Conservation (phyloP, 208 protist genomes). For the Leptomonas pyrrhocoris region DNA sequence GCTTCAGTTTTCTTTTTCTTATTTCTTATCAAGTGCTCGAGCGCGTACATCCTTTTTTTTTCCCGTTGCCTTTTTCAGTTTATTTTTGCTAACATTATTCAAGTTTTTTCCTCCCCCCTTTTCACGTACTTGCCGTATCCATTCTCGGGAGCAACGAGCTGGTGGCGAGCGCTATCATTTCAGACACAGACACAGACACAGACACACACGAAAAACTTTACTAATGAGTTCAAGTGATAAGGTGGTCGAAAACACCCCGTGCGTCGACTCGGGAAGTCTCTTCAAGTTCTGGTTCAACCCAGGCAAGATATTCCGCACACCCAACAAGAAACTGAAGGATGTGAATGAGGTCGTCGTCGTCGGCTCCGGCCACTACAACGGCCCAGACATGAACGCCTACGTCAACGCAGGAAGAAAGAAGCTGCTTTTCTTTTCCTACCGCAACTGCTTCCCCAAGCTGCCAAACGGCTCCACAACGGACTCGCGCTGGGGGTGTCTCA, state of each 20-base stretch:
- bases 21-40: too few relatives aligned
- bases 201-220: background rate
- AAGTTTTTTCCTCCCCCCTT: too few relatives aligned
- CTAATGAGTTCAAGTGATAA: constrained; percentile 11
- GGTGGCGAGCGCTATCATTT: too few relatives aligned
- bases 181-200: too few relatives aligned
- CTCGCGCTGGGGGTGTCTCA: constrained; percentile 89
- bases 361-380: constrained; percentile 43
- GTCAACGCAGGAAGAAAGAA: constrained; percentile 32
- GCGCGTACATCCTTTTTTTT: too few relatives aligned
- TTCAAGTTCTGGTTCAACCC: constrained; percentile 51
- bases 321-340: constrained; percentile 24
- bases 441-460: constrained; percentile 64
- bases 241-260: constrained; percentile 25
- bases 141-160: too few relatives aligned
- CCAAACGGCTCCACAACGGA: constrained; percentile 77
- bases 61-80: too few relatives aligned
- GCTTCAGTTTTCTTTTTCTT: too few relatives aligned
- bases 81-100: too few relatives aligned
- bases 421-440: constrained; percentile 87
- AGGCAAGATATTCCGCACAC: constrained; percentile 18
- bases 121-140: too few relatives aligned
- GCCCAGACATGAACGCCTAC: constrained; percentile 33
- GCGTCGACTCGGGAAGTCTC: constrained; percentile 40
- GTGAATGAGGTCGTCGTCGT: constrained; percentile 34